A percentile compares a stretch with the other conserved stretches of the same genome.
Evolutionary conservation across 202 grass and related monocot genomes (phyloP).

Genomic region (Dendrocalamus latiflorus): DNA sequence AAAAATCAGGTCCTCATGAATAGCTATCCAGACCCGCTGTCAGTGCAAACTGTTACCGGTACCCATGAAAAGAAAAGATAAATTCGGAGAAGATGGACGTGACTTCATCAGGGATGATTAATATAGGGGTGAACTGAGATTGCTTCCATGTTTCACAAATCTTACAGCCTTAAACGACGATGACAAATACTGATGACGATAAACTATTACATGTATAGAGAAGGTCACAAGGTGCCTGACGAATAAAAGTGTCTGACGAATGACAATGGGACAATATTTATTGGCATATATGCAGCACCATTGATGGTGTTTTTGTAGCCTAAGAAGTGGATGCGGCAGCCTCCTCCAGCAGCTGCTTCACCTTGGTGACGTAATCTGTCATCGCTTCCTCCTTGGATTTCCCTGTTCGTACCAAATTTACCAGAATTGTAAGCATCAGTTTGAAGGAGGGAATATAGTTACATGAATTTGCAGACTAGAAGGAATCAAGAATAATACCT

Average conservation of each 20-base stretch:
- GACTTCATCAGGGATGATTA: neutral
- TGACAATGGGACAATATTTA: neutral
- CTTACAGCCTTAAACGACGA: neutral
- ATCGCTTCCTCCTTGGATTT: conserved; percentile 64
- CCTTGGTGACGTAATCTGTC: conserved; percentile 57
- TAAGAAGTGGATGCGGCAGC: conserved; percentile 23
- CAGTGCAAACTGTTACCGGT: neutral
- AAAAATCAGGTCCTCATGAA: too few relatives aligned
- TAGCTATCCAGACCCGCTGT: neutral
- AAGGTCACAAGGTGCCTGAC: neutral
- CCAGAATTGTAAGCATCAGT: neutral
- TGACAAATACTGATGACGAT: neutral
- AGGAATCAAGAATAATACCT: conserved; percentile 23
- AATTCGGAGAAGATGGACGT: neutral
- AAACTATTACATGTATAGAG: neutral
- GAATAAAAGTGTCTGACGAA: neutral
- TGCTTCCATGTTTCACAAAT: neutral
- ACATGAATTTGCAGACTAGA: neutral
- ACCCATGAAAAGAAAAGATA: neutral
- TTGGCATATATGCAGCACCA: neutral
- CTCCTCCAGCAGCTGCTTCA: conserved; percentile 56
- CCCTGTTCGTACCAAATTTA: conserved; percentile 22
- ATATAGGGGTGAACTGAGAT: neutral
- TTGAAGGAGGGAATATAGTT: neutral
- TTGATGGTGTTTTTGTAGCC: neutral